Evolutionary conservation across 2,329 filamentous ascomycete genomes (phyloP), one percentile per base, ranked within the genome.

Genomic region (Trichoderma lentiforme): DNA sequence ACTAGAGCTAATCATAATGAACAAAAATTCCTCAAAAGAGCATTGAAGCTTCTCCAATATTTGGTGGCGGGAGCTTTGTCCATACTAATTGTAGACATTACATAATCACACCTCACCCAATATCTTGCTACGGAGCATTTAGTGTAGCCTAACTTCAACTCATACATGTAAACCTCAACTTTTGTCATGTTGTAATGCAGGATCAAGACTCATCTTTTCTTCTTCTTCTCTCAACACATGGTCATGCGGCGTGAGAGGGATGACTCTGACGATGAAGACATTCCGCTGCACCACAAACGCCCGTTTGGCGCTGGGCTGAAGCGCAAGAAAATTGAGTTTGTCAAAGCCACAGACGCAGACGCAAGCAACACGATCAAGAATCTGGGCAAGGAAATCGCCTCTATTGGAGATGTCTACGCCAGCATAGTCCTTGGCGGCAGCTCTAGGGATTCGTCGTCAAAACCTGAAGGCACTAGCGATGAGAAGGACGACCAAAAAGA

Each of bases 401-500:
- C 81, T 7, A 79, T 88, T 39, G 85, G 88, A 1, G 89, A 93
- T 71, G 81, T 89, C 60, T 93, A 94, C 76, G 85, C 93, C 30
- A 88, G 86, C 73, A 86, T 93, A 72, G 91, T 93, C 24, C 82
- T 92, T n/a, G 84, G 84, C 1, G 83, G 84, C 18, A 69, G 74
- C 30, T 18, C 72, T 34, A 26, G 75, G 21, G 12, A 74, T 3
- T 24, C 66, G 18, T 69, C 76, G 5, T 24, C 71, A 18, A 61
- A 64, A 26, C 58, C 78, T 56, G 75, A 77, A 43, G 73, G 78
- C 15, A 73, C 61, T 14, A 70, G 69, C 24, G 43, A 18, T 9
- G 69, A 56, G 34, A 47, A 18, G 8, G 69, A 65, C n/a, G 28
- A 12, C 11, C 67, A 57, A 32, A 39, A 15, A 6, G 65, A 65